These are phyloP conservation scores for Aurantiochytrium sp. DNA, from an alignment of 108 stramenopile species.

Conservation along the genomic window DNA sequence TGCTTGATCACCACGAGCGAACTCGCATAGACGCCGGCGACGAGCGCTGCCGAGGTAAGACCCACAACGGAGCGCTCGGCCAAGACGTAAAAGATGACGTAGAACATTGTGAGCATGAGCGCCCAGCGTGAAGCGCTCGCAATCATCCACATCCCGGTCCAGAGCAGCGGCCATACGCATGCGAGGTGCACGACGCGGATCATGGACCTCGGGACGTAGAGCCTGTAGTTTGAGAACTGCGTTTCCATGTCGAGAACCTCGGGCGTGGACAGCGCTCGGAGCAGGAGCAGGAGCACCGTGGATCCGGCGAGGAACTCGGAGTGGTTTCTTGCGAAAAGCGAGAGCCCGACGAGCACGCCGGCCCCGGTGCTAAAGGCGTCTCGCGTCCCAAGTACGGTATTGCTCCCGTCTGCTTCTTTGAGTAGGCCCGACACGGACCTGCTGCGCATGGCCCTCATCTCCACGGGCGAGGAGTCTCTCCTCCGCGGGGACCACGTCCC, in stretches of 20 bases:
- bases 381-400: background rate
- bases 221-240: background rate
- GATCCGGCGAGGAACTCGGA: background rate
- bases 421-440: background rate
- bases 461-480: background rate
- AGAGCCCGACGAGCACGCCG: slow-evolving; percentile 1
- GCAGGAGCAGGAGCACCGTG: background rate
- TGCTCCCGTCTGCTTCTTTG: background rate
- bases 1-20: background rate
- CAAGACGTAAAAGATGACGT: background rate
- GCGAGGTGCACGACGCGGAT: background rate
- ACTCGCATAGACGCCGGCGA: background rate
- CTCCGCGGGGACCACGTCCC: too few relatives aligned
- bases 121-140: background rate
- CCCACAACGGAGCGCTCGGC: background rate
- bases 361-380: background rate
- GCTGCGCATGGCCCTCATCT: background rate
- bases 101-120: background rate
- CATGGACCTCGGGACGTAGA: background rate
- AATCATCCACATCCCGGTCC: background rate
- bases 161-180: background rate
- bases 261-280: background rate
- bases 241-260: slow-evolving; percentile 8
- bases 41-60: background rate
- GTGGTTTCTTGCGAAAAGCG: slow-evolving; percentile 2